phyloP scores from a whole-genome alignment of 257 asterid genomes.

The Solanum sitiens region DNA sequence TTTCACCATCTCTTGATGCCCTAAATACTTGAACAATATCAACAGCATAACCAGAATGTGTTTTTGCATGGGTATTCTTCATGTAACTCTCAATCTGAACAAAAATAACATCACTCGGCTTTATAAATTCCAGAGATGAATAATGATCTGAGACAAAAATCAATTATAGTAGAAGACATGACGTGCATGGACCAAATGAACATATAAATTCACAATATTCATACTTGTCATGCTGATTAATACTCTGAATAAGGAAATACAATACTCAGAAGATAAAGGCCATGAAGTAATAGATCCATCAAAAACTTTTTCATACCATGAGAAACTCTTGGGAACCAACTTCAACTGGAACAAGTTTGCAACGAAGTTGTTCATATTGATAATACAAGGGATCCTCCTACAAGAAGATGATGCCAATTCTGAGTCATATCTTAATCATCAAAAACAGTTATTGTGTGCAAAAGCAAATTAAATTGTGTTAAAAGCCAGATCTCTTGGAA shows the following conservation, averaged over 20 bases:
- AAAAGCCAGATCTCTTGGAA: not conserved
- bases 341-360: conserved; percentile 64
- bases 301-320: conserved; percentile 27
- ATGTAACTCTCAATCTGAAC: conserved; percentile 67
- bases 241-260: not conserved
- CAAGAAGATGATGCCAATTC: not conserved
- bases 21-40: conserved; percentile 66
- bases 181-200: not conserved
- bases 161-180: not conserved
- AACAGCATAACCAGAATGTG: conserved; percentile 58
- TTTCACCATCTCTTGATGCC: conserved; percentile 77
- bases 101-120: not conserved
- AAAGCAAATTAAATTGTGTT: not conserved
- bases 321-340: conserved; percentile 45
- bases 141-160: not conserved
- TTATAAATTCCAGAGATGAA: not conserved
- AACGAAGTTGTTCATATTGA: conserved; percentile 67
- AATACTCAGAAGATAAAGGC: not conserved
- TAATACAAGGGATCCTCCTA: conserved; percentile 72
- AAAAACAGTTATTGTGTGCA: not conserved
- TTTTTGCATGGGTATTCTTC: conserved; percentile 86
- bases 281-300: conserved; percentile 8
- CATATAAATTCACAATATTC: not conserved
- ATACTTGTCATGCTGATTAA: not conserved
- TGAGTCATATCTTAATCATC: not conserved